Base-by-base conservation (phyloP, 257 asterid genomes). In the Misopates orontium region DNA sequence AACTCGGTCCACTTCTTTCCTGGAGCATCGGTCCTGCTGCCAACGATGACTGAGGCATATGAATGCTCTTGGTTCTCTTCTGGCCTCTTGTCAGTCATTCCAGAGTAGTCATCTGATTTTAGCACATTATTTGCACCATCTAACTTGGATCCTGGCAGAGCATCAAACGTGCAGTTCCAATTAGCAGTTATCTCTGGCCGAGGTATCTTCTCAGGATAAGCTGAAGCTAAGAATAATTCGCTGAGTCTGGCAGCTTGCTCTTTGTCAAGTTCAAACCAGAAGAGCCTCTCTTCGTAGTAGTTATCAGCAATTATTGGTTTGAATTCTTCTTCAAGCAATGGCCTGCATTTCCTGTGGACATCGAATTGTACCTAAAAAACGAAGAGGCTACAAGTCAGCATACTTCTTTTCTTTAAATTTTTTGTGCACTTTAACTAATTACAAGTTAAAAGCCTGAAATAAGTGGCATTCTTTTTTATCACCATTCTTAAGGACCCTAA, bases 241-340 rank as follows among this genome's bases (percentile, higher is more conserved):
- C 66, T 62, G 77, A 90, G 57, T 62, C 69, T 71, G 10, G 28
- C 31, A 2, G 79, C 71, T 68, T 87, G 97, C 49, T 41, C 55
- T 39, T 39, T 69, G 73, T 87, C 95, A 19, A 90, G 85, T 71
- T 87, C 97, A 77, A 90, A 87, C 89, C 85, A 84, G 66, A 90
- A 90, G 0, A 24, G 59, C 15, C 21, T 63, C 7, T 68, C 65
- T 11, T 54, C 55, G 13, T 87, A 90, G 75, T 90, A 87, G 70
- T 90, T 90, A 2, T 77, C 77, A 20, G 73, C 79, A 40, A 87
- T 84, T 36, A 82, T 41, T 16, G 87, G 81, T 54, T 73, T 56
- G 70, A 81, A 85, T 36, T 78, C 73, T 6, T 79, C 73, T 77
- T 90, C 97, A 28, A 6, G 45, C 79, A 90, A 64, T 48, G 89